phyloP scores from a whole-genome alignment of 495 filamentous ascomycete species.

The Saxophila tyrrhenica region DNA sequence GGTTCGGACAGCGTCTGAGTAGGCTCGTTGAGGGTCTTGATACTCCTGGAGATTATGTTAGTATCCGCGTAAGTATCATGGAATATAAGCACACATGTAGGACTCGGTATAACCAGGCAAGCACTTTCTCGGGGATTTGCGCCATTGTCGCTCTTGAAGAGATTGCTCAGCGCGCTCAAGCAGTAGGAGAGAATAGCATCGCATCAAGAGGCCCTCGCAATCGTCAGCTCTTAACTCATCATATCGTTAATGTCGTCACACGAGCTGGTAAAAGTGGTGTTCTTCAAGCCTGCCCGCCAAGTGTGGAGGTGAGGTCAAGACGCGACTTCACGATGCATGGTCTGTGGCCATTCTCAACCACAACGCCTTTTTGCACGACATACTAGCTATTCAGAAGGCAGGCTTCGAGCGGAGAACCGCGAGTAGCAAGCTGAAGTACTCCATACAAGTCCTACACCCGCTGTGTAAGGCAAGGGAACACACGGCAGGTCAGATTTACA shows the following conservation, averaged over 20 bases:
- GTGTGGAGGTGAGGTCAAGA: conserved; percentile 1
- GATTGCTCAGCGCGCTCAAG: neutral
- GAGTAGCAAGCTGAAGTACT: too few species aligned
- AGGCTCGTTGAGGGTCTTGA: conserved; percentile 78
- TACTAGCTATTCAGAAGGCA: too few species aligned
- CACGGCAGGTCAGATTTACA: too few species aligned
- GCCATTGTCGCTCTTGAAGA: conserved; percentile 34
- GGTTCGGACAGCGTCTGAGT: conserved; percentile 76
- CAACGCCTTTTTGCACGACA: too few species aligned
- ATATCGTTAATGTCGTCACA: neutral
- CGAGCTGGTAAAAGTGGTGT: neutral
- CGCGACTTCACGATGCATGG: neutral
- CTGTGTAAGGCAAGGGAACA: too few species aligned
- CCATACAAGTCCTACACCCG: too few species aligned
- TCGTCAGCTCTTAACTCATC: neutral
- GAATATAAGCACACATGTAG: conserved; percentile 60
- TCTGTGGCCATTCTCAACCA: too few species aligned
- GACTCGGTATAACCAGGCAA: conserved; percentile 92
- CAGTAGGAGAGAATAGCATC: neutral
- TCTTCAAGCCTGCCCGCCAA: neutral
- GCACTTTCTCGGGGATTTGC: conserved; percentile 71
- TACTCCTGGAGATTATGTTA: conserved; percentile 52
- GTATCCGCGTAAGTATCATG: neutral
- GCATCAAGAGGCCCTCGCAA: neutral
- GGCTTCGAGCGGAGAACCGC: too few species aligned